A percentile compares a stretch with the other conserved stretches of the same genome.
phyloP scores from a whole-genome alignment of 345 rosid species.

The Salix viminalis region DNA sequence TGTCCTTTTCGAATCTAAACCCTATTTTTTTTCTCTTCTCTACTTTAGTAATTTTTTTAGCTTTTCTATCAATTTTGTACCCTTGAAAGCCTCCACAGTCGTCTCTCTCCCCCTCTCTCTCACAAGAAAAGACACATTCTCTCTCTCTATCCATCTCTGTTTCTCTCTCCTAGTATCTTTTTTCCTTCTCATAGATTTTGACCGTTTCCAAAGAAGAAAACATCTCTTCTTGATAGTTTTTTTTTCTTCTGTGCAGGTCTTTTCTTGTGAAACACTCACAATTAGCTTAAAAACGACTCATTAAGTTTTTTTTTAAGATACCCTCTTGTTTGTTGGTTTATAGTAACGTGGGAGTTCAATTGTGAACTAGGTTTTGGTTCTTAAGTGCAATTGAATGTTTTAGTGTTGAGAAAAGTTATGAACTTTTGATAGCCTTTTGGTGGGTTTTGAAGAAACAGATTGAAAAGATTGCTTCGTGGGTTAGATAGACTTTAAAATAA shows the following conservation, averaged over 20 bases:
- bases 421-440: slow-evolving; percentile 12
- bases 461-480: slow-evolving; percentile 10
- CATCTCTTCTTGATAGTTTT: not conserved
- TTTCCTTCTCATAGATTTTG: slow-evolving; percentile 9
- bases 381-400: slow-evolving; percentile 7
- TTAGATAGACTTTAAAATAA: slow-evolving; percentile 10
- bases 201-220: not conserved
- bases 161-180: not conserved
- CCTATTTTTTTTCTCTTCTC: not conserved
- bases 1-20: not conserved
- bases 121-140: too few species aligned
- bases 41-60: not conserved
- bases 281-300: not conserved
- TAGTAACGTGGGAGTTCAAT: not conserved
- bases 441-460: slow-evolving; percentile 11
- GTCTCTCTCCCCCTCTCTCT: not conserved
- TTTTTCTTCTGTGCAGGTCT: not conserved
- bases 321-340: not conserved
- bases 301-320: not conserved
- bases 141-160: not conserved
- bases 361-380: not conserved
- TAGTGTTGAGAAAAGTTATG: slow-evolving; percentile 10
- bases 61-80: not conserved
- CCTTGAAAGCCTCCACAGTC: not conserved
- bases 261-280: not conserved